Base-by-base conservation (phyloP, 148 eudicot genomes). In the Rhododendron molle region DNA sequence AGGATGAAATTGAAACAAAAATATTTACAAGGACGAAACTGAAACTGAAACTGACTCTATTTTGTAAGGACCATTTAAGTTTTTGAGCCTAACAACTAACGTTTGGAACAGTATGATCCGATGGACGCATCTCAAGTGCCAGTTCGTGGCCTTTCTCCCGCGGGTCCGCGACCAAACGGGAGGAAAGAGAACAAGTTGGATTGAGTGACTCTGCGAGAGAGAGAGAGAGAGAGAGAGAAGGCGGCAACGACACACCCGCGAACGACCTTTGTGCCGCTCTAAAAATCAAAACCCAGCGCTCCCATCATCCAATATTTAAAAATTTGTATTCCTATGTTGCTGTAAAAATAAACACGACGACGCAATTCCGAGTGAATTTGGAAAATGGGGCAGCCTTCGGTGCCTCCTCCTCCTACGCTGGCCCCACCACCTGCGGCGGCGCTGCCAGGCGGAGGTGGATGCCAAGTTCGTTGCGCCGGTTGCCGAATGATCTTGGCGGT, bases 401-500 rank as follows among this genome's bases (percentile, higher is more conserved):
- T 86, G 86, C 89, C 93, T 56, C 90, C 89, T 43, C 85, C 89
- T 44, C 85, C 89, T 4, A 67, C 90, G 44, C 78, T 88, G 58
- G 80, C 72, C 44, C 85, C 85, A 69, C 86, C 85, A 12, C 83
- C 89, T 7, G 69, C 81, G 54, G 80, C 86, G 26, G 87, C 85
- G 6, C 86, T 89, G 12, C 49, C 71, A 21, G 85, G 43, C 52
- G 83, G 85, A 32, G 87, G 83, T 23, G 90, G 90, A 52, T 94
- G 94, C 82, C 94, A 96, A 79, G 98, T 96, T n/a, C 91, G 98
- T 7, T 96, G 98, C 87, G 98, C 98, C 83, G 98, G 98, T 3
- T 96, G 98, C 89, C 93, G 94, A 47, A 86, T 92, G 85, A 92
- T 96, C 80, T 83, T 96, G 36, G 88, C 92, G 2, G 98, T 96